Evolutionary conservation across 176 grass and related monocot species (phyloP), one percentile per base, ranked within the genome.

Genomic region (Thalia dealbata): DNA sequence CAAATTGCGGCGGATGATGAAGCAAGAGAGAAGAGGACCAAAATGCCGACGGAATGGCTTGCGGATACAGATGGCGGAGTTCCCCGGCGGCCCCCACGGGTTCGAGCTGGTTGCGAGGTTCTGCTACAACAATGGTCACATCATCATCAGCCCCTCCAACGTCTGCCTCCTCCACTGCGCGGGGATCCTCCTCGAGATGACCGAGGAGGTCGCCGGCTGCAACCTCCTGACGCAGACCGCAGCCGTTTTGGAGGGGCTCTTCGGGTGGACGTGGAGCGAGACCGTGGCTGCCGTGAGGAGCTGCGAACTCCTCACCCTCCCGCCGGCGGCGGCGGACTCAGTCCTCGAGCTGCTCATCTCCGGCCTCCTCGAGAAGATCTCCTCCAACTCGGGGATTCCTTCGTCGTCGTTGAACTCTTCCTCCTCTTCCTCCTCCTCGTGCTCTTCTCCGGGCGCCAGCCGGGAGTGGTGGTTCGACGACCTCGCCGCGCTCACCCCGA

Each of bases 391-490:
- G 1, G 85, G 86, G 8, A 21, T 73, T 58, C 22, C 27, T 61
- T 75, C 80, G 4, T 75, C 80, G 4, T 75, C 81, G 7, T 67
- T 82, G 8, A 79, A 77, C 6, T 73, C 51, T 10, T 71, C 80
- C 10, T 72, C 81, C 10, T 69, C 83, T 11, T 81, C 74, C 9
- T 86, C 81, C 52, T 60, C 86, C 3, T 90, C 86, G 10, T 77
- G 86, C 1, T 92, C 91, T 24, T 92, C 75, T 42, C 84, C 86
- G 3, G 88, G 91, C 60, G 81, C 69, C 24, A 76, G 70, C 27
- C 61, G 65, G 69, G 89, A 96, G 73, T 96, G 92, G 92, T 96
- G 92, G 92, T 92, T 81, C 38, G 92, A 96, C 41, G 89, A 96
- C 78, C 68, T 92, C 78, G 85, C 89, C 6, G 73, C 76, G 0